A percentile compares a stretch with the other conserved stretches of the same genome.
Evolutionary conservation across 441 rosid species (phyloP).

Genomic region (Pelargonium citronellum): DNA sequence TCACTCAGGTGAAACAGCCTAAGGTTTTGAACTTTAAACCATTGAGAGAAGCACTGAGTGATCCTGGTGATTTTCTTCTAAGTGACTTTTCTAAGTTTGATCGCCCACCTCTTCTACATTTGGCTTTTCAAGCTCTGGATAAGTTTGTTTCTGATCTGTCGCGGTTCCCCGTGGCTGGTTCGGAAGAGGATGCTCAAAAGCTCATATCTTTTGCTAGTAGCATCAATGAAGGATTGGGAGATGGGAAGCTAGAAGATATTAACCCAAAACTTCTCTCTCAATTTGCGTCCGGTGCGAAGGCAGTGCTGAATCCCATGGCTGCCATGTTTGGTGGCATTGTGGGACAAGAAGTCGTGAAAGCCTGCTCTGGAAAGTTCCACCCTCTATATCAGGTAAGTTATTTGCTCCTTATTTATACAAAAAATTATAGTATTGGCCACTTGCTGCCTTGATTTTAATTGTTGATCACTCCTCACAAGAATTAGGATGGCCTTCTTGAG

Average conservation of each 20-base stretch:
- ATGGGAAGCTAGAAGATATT: slow-evolving; percentile 56
- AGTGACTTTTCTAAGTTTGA: slow-evolving; percentile 86
- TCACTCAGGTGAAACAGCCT: slow-evolving; percentile 82
- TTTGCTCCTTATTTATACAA: neutral
- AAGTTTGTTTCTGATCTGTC: slow-evolving; percentile 52
- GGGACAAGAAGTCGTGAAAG: slow-evolving; percentile 92
- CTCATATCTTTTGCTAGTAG: slow-evolving; percentile 47
- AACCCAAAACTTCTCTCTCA: slow-evolving; percentile 57
- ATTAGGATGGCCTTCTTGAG: neutral
- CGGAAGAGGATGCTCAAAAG: slow-evolving; percentile 74
- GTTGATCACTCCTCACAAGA: neutral
- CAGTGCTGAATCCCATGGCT: slow-evolving; percentile 90
- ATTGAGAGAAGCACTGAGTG: slow-evolving; percentile 63
- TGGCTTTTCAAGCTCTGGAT: slow-evolving; percentile 88
- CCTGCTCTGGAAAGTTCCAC: slow-evolving; percentile 92
- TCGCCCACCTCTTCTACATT: slow-evolving; percentile 75
- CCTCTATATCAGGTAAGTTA: slow-evolving; percentile 71
- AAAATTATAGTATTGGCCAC: neutral
- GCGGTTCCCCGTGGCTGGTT: slow-evolving; percentile 74
- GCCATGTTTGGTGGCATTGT: slow-evolving; percentile 96
- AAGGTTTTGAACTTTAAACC: slow-evolving; percentile 73
- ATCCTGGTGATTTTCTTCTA: slow-evolving; percentile 84
- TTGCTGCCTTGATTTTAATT: neutral
- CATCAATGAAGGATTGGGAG: slow-evolving; percentile 52
- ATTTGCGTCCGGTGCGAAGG: slow-evolving; percentile 85